Conservation (phyloP, 1,284 basidiomycete genomes). For the Cryptococcus deneoformans region DNA sequence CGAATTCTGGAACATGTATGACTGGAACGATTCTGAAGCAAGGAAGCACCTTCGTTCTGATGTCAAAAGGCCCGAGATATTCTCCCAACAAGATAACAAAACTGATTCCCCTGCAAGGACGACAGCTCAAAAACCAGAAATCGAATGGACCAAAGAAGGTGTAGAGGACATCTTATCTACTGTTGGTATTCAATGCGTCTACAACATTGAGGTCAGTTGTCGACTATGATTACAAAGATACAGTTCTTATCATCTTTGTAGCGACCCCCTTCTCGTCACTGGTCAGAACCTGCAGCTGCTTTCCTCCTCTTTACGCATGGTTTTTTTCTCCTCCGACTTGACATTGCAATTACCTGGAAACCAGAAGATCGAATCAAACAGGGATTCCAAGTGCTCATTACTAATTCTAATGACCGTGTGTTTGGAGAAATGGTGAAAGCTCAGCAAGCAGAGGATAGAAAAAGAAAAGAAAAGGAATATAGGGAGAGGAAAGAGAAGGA, state of each 20-base stretch:
- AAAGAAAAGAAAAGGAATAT: conserved; percentile 47
- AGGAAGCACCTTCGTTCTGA: conserved; percentile 16
- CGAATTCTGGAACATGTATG: conserved; percentile 33
- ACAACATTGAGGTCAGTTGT: conserved; percentile 30
- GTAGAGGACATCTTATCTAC: conserved; percentile 32
- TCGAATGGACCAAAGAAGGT: conserved; percentile 34
- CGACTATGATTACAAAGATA: no score
- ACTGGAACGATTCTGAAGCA: conserved; percentile 30
- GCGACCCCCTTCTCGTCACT: conserved; percentile 23
- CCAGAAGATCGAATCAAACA: conserved; percentile 23
- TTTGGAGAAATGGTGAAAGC: conserved; percentile 59
- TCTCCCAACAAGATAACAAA: not conserved
- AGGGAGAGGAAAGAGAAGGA: conserved; percentile 36
- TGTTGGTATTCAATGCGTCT: conserved; percentile 33
- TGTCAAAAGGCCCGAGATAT: conserved; percentile 6
- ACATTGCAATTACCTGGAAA: conserved; percentile 24
- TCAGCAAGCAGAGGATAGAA: conserved; percentile 57
- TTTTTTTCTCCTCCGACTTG: conserved; percentile 62
- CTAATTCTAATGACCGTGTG: conserved; percentile 28
- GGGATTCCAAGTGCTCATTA: conserved; percentile 28
- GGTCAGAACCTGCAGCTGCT: conserved; percentile 12
- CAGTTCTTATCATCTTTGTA: conserved; percentile 4
- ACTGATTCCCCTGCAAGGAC: not conserved
- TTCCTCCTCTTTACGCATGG: conserved; percentile 61
- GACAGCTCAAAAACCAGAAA: not conserved